A percentile compares a stretch with the other conserved stretches of the same genome.
Conservation (phyloP, 139 green algal species). For the Gonium pectorale region DNA sequence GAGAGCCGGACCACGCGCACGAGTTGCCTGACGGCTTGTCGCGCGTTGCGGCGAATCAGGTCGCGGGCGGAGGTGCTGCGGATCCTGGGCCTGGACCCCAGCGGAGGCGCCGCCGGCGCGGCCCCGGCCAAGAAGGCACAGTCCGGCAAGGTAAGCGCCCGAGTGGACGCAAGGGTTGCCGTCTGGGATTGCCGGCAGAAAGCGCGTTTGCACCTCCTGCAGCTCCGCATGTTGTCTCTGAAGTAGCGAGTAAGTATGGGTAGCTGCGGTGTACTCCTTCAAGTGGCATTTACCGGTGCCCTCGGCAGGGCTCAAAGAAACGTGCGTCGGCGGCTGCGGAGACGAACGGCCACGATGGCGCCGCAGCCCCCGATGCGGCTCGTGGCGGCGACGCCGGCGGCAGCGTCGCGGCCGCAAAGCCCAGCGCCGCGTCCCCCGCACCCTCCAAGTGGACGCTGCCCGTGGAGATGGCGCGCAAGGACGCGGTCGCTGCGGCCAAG, state of each 20-base stretch:
- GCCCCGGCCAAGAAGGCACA: conserved; percentile 6
- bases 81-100: conserved; percentile 29
- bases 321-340: not conserved
- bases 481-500: not conserved
- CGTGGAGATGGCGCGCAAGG: not conserved
- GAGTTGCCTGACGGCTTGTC: too few species aligned
- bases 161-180: too few species aligned
- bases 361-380: not conserved
- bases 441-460: conserved; percentile 4
- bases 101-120: not conserved
- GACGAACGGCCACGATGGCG: not conserved
- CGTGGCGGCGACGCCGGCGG: not conserved
- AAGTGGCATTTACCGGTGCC: too few species aligned
- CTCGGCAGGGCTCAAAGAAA: not conserved
- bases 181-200: too few species aligned
- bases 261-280: too few species aligned
- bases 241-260: too few species aligned
- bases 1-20: too few species aligned
- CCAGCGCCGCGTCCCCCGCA: not conserved
- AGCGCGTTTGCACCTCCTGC: too few species aligned
- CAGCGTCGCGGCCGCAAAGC: not conserved
- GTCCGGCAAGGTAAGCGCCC: not conserved
- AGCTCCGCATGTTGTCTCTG: too few species aligned
- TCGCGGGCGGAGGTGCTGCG: conserved; percentile 65
- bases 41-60: too few species aligned